A percentile compares a stretch with the other conserved stretches of the same genome.
Conservation (phyloP, 1,284 basidiomycete species). For the Inonotus hispidus region DNA sequence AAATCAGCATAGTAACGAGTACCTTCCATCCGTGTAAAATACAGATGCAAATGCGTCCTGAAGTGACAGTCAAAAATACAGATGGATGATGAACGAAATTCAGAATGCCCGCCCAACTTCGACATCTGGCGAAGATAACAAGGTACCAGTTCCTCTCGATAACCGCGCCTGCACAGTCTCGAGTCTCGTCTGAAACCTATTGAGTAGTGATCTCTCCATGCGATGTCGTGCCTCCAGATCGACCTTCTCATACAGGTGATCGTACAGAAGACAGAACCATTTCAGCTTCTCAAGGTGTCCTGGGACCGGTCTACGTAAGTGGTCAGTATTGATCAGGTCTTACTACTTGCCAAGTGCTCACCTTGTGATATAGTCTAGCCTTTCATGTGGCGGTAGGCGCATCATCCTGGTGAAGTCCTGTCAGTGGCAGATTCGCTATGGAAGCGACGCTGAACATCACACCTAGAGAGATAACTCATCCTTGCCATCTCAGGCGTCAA, state of each 20-base stretch:
- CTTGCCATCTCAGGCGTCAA: slow-evolving; percentile 13
- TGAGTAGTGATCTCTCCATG: slow-evolving; percentile 9
- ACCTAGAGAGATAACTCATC: slow-evolving; percentile 9
- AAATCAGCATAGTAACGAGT: background rate
- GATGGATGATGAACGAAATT: background rate
- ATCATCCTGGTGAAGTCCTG: slow-evolving; percentile 1
- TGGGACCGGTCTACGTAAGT: slow-evolving; percentile 7
- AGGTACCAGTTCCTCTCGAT: background rate
- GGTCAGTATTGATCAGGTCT: background rate
- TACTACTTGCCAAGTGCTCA: background rate
- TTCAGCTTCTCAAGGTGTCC: slow-evolving; percentile 8
- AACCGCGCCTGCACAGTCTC: slow-evolving; percentile 5
- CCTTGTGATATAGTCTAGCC: slow-evolving; percentile 15
- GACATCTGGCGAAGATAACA: background rate
- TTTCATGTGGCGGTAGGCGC: slow-evolving; percentile 1
- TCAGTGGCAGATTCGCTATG: background rate
- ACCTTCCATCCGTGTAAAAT: background rate
- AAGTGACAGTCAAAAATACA: background rate
- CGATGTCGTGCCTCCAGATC: slow-evolving; percentile 5
- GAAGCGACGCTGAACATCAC: background rate
- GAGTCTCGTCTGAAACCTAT: slow-evolving; percentile 13
- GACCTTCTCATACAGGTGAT: slow-evolving; percentile 17
- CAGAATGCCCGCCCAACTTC: slow-evolving; percentile 9
- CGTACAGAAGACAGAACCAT: slow-evolving; percentile 16
- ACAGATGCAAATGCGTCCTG: background rate